Percentiles rank a stretch among this genome's conserved stretches.
Conservation (phyloP, 148 eudicot species). For the Rhododendron ferrugineum region DNA sequence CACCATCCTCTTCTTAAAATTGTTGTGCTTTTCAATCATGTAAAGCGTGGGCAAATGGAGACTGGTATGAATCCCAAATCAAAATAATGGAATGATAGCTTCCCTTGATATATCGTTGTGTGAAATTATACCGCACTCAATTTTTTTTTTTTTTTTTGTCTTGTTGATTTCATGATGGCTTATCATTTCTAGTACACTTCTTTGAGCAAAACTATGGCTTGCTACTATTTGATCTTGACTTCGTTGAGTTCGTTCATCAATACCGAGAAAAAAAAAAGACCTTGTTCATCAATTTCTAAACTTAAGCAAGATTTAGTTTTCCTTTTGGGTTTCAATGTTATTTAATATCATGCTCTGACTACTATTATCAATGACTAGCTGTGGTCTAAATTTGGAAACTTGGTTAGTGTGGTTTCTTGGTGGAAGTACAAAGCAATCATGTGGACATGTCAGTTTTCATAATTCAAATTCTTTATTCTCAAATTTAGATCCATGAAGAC, state of each 20-base stretch:
- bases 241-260: not conserved
- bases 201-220: slow-evolving; percentile 1
- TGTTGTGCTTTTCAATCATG: not conserved
- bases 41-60: not conserved
- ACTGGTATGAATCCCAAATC: not conserved
- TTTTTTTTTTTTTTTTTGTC: not conserved
- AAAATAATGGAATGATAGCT: not conserved
- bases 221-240: not conserved
- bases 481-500: slow-evolving; percentile 75
- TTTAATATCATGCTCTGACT: not conserved
- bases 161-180: not conserved
- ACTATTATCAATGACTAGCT: not conserved
- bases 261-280: not conserved
- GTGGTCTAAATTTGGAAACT: not conserved
- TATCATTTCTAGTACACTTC: not conserved
- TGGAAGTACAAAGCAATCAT: not conserved
- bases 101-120: not conserved
- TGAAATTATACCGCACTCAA: not conserved
- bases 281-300: not conserved
- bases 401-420: not conserved
- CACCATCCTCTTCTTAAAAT: not conserved
- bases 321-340: not conserved
- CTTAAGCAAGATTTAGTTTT: not conserved
- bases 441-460: slow-evolving; percentile 1
- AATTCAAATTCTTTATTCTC: not conserved